These are phyloP conservation scores for Silene vulgaris DNA, from an alignment of 179 eudicot genomes.

Conservation along the genomic window DNA sequence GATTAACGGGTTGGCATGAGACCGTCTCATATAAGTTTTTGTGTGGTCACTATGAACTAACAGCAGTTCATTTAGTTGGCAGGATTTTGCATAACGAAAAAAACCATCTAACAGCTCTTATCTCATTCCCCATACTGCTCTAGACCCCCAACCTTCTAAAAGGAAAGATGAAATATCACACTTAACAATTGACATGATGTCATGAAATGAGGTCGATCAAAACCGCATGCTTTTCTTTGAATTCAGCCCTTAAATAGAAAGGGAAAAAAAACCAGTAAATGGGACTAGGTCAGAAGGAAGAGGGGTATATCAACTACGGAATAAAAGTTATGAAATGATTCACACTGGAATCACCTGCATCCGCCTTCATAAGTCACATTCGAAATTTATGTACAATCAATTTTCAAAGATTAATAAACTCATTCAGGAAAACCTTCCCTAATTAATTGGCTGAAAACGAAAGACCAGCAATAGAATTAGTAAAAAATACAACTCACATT, in stretches of 20 bases:
- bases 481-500: slow-evolving; percentile 10
- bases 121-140: not conserved
- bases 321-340: not conserved
- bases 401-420: not conserved
- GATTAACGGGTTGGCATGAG: not conserved
- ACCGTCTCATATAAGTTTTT: not conserved
- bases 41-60: not conserved
- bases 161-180: not conserved
- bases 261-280: not conserved
- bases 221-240: not conserved
- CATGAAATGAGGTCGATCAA: not conserved
- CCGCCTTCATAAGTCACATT: too few species aligned
- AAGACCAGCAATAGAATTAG: not conserved
- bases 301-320: too few species aligned
- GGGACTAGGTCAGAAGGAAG: not conserved
- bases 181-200: not conserved
- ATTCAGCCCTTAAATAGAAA: not conserved
- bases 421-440: not conserved
- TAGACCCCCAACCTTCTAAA: not conserved
- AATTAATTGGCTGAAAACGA: not conserved
- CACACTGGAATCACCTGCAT: not conserved
- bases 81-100: not conserved
- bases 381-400: slow-evolving; percentile 2
- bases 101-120: not conserved
- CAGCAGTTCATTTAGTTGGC: not conserved